These are phyloP conservation scores for Botrytis paeoniae DNA, from an alignment of 2,329 filamentous ascomycete species.

Conservation along the genomic window DNA sequence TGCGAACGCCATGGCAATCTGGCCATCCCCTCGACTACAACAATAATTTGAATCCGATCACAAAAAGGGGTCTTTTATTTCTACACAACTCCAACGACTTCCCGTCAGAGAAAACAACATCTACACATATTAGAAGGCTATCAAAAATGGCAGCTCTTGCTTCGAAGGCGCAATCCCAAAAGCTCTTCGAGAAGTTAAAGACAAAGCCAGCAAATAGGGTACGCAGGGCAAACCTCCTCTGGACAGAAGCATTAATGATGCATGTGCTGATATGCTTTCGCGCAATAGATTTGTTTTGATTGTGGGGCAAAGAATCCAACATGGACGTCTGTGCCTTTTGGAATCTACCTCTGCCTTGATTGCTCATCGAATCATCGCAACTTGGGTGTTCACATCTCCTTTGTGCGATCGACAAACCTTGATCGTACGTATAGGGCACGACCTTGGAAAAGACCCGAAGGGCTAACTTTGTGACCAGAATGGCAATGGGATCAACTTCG, in stretches of 20 bases:
- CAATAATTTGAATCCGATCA: not conserved
- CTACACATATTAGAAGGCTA: not conserved
- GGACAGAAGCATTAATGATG: not conserved
- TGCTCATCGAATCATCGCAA: conserved; percentile 97
- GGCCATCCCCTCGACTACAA: conserved; percentile 26
- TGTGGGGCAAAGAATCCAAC: conserved; percentile 97
- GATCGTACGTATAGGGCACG: conserved; percentile 68
- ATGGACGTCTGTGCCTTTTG: conserved; percentile 96
- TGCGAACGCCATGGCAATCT: conserved; percentile 32
- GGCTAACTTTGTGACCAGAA: conserved; percentile 49
- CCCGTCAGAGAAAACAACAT: not conserved
- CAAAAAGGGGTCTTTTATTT: conserved; percentile 22
- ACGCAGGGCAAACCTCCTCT: conserved; percentile 36
- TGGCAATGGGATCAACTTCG: conserved; percentile 99
- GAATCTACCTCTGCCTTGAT: conserved; percentile 96
- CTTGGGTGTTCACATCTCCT: conserved; percentile 97
- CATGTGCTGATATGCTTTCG: conserved; percentile 24
- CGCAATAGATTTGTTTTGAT: conserved; percentile 86
- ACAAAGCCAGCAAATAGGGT: conserved; percentile 93
- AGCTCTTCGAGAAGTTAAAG: conserved; percentile 97
- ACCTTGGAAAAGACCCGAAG: conserved; percentile 12
- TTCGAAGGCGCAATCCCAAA: conserved; percentile 90
- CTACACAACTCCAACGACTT: not conserved
- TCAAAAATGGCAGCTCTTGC: conserved; percentile 63
- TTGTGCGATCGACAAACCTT: conserved; percentile 96